Conservation (phyloP, 192 early-diverging fungal genomes). For the Chytriomyces sp. region DNA sequence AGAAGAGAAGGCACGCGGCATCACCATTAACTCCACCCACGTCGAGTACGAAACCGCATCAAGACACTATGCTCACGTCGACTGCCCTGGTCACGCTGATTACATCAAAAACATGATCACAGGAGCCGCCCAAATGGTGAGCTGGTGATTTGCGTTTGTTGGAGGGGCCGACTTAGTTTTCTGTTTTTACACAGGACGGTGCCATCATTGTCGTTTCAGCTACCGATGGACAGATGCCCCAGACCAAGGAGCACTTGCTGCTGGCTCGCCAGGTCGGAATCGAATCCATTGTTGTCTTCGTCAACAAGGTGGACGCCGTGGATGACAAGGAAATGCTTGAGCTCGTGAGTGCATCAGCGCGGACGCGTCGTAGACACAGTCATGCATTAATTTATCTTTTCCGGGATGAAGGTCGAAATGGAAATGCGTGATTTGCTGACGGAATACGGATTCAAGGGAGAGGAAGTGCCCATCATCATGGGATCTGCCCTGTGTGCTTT, state of each 20-base stretch:
- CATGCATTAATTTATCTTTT: too few relatives aligned
- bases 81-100: constrained; percentile 99
- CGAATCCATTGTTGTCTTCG: constrained; percentile 88
- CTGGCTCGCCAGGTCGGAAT: constrained; percentile 96
- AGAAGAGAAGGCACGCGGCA: constrained; percentile 97
- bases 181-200: constrained; percentile 69
- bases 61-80: constrained; percentile 95
- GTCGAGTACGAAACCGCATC: constrained; percentile 92
- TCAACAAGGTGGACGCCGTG: constrained; percentile 98
- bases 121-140: constrained; percentile 92
- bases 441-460: constrained; percentile 92
- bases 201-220: constrained; percentile 98
- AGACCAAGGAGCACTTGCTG: constrained; percentile 97
- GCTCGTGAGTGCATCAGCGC: constrained; percentile 64
- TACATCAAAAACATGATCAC: constrained; percentile 99
- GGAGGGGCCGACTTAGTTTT: not conserved
- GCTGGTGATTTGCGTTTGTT: not conserved
- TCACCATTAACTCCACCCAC: constrained; percentile 96
- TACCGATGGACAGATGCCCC: constrained; percentile 98
- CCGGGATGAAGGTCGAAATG: constrained; percentile 82
- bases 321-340: constrained; percentile 98
- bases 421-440: constrained; percentile 94
- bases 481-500: constrained; percentile 95
- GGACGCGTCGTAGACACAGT: too few relatives aligned
- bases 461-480: constrained; percentile 85